Conservation (phyloP, 176 grass and related monocot genomes). For the Musa beccarii region DNA sequence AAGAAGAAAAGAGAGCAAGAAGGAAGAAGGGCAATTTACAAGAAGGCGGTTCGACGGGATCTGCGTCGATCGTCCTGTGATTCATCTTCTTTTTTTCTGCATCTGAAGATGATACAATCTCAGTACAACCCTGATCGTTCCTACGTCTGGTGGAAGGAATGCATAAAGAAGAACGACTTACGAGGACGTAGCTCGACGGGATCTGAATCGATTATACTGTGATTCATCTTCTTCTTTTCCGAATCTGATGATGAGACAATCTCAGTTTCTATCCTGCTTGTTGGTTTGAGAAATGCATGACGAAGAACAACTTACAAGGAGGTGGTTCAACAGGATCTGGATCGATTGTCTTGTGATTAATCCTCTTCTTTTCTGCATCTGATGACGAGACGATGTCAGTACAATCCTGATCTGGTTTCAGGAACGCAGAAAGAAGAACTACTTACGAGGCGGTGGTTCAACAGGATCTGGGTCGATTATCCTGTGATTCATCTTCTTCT, state of each 20-base stretch:
- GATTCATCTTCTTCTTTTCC: too few species aligned
- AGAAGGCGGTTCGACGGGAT: neutral
- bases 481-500: neutral
- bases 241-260: too few species aligned
- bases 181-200: too few species aligned
- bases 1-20: neutral
- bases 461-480: neutral
- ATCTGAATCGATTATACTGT: too few species aligned
- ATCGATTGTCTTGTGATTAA: neutral
- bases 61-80: neutral
- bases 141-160: too few species aligned
- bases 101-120: conserved; percentile 6
- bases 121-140: neutral
- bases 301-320: neutral
- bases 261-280: too few species aligned
- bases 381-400: neutral
- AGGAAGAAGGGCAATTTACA: neutral
- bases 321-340: neutral
- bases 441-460: neutral
- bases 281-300: too few species aligned
- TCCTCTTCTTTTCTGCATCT: neutral
- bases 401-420: too few species aligned
- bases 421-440: neutral
- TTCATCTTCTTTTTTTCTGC: neutral
- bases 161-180: too few species aligned